These are phyloP conservation scores for Cladophialophora chaetospira DNA, from an alignment of 2,329 filamentous ascomycete genomes.

Conservation along the genomic window DNA sequence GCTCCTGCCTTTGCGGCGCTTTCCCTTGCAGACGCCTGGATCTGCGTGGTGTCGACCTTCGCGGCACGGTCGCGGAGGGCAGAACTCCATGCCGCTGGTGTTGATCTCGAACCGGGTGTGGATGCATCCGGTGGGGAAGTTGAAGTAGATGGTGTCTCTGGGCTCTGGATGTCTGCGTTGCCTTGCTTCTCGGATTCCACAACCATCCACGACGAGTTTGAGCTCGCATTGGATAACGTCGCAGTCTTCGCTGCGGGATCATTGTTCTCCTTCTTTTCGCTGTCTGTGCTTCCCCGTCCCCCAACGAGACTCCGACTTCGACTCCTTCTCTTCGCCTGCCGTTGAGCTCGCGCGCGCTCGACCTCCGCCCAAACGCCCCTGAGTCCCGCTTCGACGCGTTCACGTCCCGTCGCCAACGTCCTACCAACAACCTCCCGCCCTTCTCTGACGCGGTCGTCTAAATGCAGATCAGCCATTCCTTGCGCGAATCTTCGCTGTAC, in stretches of 20 bases:
- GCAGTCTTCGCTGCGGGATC: neutral
- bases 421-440: constrained; percentile 84
- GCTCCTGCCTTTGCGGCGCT: constrained; percentile 60
- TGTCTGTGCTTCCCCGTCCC: neutral
- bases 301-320: neutral
- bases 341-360: constrained; percentile 17
- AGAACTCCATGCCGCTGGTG: constrained; percentile 30
- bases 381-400: constrained; percentile 55
- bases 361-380: constrained; percentile 30
- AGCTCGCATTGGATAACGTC: constrained; percentile 1
- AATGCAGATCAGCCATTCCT: constrained; percentile 89
- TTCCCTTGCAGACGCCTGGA: constrained; percentile 57
- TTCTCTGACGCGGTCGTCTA: constrained; percentile 85
- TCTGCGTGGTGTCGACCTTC: constrained; percentile 51
- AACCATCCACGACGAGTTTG: constrained; percentile 2
- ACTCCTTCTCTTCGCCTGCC: constrained; percentile 5
- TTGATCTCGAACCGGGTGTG: neutral
- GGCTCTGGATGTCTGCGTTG: constrained; percentile 28
- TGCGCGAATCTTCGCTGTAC: constrained; percentile 86
- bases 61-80: constrained; percentile 32
- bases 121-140: constrained; percentile 17
- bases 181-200: too few relatives aligned
- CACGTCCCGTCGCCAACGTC: constrained; percentile 79
- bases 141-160: constrained; percentile 30
- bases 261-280: constrained; percentile 20